phyloP scores from a whole-genome alignment of 306 rosid species.

The Prunus fruticosa region DNA sequence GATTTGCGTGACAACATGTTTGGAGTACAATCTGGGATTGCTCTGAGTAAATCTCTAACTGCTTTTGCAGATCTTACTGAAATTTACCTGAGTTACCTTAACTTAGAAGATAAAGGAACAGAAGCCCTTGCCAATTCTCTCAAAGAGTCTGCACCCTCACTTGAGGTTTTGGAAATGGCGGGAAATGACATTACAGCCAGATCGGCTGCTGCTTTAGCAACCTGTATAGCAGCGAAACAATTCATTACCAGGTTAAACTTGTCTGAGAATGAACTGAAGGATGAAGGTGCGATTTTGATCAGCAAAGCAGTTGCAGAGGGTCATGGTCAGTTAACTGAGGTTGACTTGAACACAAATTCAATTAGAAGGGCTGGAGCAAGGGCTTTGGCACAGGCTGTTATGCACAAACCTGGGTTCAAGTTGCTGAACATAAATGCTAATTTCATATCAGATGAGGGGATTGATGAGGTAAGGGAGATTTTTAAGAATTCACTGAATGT shows the following conservation, averaged over 20 bases:
- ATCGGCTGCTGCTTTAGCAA: constrained; percentile 58
- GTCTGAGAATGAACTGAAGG: constrained; percentile 80
- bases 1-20: constrained; percentile 92
- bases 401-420: constrained; percentile 70
- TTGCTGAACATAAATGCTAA: constrained; percentile 62
- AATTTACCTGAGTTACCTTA: constrained; percentile 73
- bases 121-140: constrained; percentile 66
- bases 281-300: constrained; percentile 76
- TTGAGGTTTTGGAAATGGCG: constrained; percentile 74
- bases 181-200: constrained; percentile 77
- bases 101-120: constrained; percentile 80
- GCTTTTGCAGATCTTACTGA: constrained; percentile 59
- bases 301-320: constrained; percentile 65
- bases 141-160: constrained; percentile 66
- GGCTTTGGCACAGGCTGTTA: constrained; percentile 67
- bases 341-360: constrained; percentile 64
- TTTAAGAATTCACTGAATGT: constrained; percentile 52
- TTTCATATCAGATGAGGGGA: constrained; percentile 78
- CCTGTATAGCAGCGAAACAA: constrained; percentile 65
- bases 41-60: constrained; percentile 62
- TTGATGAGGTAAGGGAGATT: constrained; percentile 54
- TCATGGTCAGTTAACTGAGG: constrained; percentile 60
- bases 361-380: constrained; percentile 80
- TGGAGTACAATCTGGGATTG: constrained; percentile 80
- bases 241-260: constrained; percentile 58